Base-by-base conservation (phyloP, 2,329 filamentous ascomycete genomes). In the Microdochium paspali region DNA sequence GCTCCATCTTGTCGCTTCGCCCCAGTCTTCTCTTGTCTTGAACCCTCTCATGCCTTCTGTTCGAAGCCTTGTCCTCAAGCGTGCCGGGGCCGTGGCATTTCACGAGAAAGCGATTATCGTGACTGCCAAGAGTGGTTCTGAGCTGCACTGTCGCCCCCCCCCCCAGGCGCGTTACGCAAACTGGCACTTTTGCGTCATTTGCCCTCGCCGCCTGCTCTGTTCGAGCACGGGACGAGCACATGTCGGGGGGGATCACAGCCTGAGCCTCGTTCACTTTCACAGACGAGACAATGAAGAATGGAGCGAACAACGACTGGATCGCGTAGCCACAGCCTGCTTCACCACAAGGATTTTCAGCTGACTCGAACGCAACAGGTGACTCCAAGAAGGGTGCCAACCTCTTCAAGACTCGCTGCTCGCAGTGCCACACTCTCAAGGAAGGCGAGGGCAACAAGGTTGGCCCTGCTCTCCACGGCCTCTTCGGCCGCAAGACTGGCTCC, bases 331-430 rank as follows among this genome's bases (percentile, higher is more conserved):
- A 9, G 9, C 26, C 15, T 30, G 4, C 18, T 15, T 35, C 13
- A 20, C 6, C 35, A 40, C 10, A 21, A 21, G 5, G 6, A 10
- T 40, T n/a, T n/a, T n/a, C n/a, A 44, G 42, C 42, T 44, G 24
- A 44, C 42, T 21, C 42, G 12, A n/a, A 18, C 12, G 23, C 20
- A 26, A 25, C 65, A 95, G 90, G 90, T 79, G 90, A 96, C 73
- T 65, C 77, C 66, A 90, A 90, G 79, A 96, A 96, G 86, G 91
- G 91, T 81, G 91, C 90, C 73, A 87, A 85, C 79, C 88, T 97
- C 69, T 97, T 97, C 89, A 95, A 96, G 84, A 97, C 90, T 60
- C 85, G 93, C 70, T 98, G 93, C 79, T 87, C 88, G 59, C 90
- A 96, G 78, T 98, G 93, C 87, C 93, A 98, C 80, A 97, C 88